Percentiles rank a stretch among this genome's conserved stretches.
phyloP scores from a whole-genome alignment of 148 eudicot species.

The Tetragonia tetragonoides region DNA sequence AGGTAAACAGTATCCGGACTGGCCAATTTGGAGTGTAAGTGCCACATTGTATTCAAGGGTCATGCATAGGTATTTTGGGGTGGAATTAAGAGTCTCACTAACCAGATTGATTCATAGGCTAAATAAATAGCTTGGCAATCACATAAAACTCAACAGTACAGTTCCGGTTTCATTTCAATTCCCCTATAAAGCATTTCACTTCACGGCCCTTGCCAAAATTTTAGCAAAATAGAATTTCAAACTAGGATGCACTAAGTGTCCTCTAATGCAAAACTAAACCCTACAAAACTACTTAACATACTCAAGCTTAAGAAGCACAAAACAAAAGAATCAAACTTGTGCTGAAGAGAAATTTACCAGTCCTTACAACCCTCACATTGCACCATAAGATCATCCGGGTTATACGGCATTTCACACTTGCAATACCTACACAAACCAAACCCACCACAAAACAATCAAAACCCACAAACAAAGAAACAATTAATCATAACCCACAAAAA shows the following conservation, averaged over 20 bases:
- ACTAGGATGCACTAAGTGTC: background rate
- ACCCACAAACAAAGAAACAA: background rate
- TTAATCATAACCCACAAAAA: background rate
- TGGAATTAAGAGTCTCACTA: no score
- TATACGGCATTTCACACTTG: slow-evolving; percentile 95
- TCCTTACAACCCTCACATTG: slow-evolving; percentile 89
- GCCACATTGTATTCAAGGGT: no score
- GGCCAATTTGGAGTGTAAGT: no score
- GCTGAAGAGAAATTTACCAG: slow-evolving; percentile 48
- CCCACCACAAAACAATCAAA: slow-evolving; percentile 19
- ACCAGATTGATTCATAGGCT: no score
- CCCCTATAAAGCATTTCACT: background rate
- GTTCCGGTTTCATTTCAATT: background rate
- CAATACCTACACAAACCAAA: slow-evolving; percentile 56
- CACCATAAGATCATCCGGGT: slow-evolving; percentile 89
- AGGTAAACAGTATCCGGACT: background rate
- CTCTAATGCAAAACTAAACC: background rate
- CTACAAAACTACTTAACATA: background rate
- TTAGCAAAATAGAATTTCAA: background rate
- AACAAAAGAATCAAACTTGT: background rate
- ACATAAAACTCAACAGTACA: background rate
- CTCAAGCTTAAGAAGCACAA: background rate
- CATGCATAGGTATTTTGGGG: no score
- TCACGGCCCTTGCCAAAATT: background rate
- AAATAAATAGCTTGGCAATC: background rate